phyloP scores from a whole-genome alignment of 2,329 filamentous ascomycete genomes.

The Fusarium decemcellulare region DNA sequence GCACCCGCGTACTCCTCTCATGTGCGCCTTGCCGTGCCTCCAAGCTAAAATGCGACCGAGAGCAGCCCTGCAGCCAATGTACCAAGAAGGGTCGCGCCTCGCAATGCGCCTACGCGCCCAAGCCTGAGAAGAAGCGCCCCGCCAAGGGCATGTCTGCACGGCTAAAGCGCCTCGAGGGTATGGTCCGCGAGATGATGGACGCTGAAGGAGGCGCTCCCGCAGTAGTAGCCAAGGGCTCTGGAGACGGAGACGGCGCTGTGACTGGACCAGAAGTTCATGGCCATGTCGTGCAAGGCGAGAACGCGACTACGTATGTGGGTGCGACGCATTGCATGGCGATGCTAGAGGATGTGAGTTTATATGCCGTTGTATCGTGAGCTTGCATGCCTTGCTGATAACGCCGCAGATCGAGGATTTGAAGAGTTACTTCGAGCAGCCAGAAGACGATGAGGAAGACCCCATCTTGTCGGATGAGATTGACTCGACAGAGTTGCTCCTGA shows the following conservation, averaged over 20 bases:
- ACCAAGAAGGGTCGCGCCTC: slow-evolving; percentile 62
- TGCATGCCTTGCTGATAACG: slow-evolving; percentile 11
- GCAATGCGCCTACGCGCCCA: slow-evolving; percentile 65
- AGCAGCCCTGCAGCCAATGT: slow-evolving; percentile 67
- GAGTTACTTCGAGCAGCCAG: slow-evolving; percentile 67
- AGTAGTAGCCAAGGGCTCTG: neutral
- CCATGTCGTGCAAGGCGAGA: slow-evolving; percentile 60
- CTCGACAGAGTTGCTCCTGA: slow-evolving; percentile 60
- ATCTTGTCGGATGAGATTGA: slow-evolving; percentile 53
- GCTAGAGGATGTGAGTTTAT: slow-evolving; percentile 67
- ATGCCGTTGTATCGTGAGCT: neutral
- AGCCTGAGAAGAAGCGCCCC: slow-evolving; percentile 56
- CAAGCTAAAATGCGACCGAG: slow-evolving; percentile 71
- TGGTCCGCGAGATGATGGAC: slow-evolving; percentile 71
- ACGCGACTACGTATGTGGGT: slow-evolving; percentile 67
- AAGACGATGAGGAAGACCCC: slow-evolving; percentile 53
- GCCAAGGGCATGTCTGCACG: slow-evolving; percentile 67
- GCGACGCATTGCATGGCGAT: slow-evolving; percentile 74
- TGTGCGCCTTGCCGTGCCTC: slow-evolving; percentile 67
- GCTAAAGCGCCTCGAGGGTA: slow-evolving; percentile 68
- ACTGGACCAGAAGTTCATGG: slow-evolving; percentile 49
- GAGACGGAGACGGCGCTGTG: slow-evolving; percentile 18
- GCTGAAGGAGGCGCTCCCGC: slow-evolving; percentile 45
- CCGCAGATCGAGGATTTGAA: slow-evolving; percentile 71
- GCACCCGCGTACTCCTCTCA: slow-evolving; percentile 65